phyloP scores from a whole-genome alignment of 2,329 filamentous ascomycete genomes.

The Penicillium sp. region DNA sequence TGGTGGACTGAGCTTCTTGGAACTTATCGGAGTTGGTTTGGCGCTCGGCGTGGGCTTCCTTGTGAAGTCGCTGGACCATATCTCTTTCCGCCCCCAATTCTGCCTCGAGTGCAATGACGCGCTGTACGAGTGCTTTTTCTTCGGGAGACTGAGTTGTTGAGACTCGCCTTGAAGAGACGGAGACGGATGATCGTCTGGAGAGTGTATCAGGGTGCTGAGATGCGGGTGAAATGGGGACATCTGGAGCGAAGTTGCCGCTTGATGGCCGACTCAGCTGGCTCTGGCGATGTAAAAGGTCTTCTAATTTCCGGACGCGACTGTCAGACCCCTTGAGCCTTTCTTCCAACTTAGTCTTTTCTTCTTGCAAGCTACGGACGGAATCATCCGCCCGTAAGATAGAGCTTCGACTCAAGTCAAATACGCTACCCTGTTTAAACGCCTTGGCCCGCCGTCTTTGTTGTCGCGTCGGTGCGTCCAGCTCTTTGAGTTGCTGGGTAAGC shows the following conservation, averaged over 20 bases:
- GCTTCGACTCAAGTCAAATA: conserved; percentile 88
- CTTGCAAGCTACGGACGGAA: conserved; percentile 70
- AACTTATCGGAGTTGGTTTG: conserved; percentile 64
- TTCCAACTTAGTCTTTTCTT: conserved; percentile 74
- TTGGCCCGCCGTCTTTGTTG: conserved; percentile 84
- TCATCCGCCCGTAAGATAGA: conserved; percentile 88
- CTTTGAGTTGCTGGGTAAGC: conserved; percentile 71
- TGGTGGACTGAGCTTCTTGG: conserved; percentile 85
- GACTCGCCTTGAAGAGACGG: conserved; percentile 59
- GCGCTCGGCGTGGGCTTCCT: conserved; percentile 63
- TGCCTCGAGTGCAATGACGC: conserved; percentile 68
- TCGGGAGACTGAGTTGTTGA: conserved; percentile 60
- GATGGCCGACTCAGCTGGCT: conserved; percentile 56
- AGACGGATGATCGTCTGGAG: conserved; percentile 60
- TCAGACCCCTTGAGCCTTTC: conserved; percentile 77
- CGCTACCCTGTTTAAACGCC: conserved; percentile 93
- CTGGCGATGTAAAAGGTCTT: conserved; percentile 88
- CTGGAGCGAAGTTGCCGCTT: conserved; percentile 50
- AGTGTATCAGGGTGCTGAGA: conserved; percentile 43
- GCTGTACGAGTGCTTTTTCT: conserved; percentile 61
- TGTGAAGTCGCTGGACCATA: conserved; percentile 63
- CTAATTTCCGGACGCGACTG: conserved; percentile 84
- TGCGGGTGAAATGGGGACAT: conserved; percentile 43
- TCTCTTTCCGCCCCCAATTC: conserved; percentile 75
- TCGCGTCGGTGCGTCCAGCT: conserved; percentile 77